These are phyloP conservation scores for Sequoia sempervirens DNA, from an alignment of 75 land plant species.

Conservation along the genomic window DNA sequence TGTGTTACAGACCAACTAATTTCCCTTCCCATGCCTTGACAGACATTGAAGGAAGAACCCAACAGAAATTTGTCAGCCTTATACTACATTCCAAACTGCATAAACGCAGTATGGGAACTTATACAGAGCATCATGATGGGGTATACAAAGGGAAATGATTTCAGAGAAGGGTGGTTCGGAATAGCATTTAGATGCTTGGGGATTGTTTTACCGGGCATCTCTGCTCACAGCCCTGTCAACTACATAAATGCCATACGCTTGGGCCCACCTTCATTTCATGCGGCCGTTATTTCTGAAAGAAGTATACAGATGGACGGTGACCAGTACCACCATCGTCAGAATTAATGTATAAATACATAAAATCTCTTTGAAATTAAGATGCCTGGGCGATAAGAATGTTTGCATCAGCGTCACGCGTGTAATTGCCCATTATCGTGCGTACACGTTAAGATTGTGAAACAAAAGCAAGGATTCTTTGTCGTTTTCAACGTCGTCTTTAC, in stretches of 20 bases:
- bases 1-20: not conserved
- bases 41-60: constrained; percentile 63
- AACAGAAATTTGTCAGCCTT: constrained; percentile 44
- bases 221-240: constrained; percentile 61
- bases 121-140: constrained; percentile 24
- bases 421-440: no score
- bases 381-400: no score
- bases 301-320: not conserved
- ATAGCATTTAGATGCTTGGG: constrained; percentile 34
- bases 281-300: not conserved
- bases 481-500: no score
- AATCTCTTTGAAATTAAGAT: not conserved
- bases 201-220: constrained; percentile 47
- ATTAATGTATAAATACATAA: not conserved
- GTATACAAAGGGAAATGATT: constrained; percentile 27
- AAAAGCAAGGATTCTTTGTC: no score
- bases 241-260: constrained; percentile 67
- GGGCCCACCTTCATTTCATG: constrained; percentile 19
- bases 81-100: constrained; percentile 18
- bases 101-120: constrained; percentile 55
- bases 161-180: constrained; percentile 34
- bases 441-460: no score
- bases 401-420: no score
- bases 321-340: not conserved
- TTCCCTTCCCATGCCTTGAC: not conserved